phyloP scores from a whole-genome alignment of 345 rosid species.

The Excoecaria cochinchinensis region DNA sequence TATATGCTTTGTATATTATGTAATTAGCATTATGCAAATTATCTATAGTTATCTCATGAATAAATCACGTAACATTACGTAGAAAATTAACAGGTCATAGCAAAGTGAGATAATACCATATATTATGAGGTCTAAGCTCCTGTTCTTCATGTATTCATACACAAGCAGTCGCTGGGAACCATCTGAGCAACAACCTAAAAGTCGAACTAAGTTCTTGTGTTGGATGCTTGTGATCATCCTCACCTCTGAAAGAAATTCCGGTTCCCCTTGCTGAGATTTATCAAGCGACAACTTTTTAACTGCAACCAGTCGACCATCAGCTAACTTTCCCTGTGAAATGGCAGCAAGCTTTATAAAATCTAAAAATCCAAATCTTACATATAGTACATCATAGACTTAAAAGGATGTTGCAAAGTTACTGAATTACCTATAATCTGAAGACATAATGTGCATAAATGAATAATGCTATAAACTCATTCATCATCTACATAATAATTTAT shows the following conservation, averaged over 20 bases:
- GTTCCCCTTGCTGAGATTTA: conserved; percentile 67
- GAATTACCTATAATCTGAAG: no score
- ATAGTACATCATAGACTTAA: no score
- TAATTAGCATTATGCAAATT: no score
- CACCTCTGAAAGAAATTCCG: conserved; percentile 64
- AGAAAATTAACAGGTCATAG: background rate
- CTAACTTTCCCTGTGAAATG: conserved; percentile 48
- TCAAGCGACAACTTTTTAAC: conserved; percentile 47
- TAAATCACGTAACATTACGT: no score
- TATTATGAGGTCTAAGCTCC: conserved; percentile 60
- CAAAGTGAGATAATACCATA: conserved; percentile 35
- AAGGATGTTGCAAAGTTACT: no score
- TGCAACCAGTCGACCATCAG: conserved; percentile 53
- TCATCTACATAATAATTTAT: no score
- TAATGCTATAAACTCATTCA: no score
- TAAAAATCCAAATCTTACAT: no score
- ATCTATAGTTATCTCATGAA: no score
- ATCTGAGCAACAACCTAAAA: conserved; percentile 62
- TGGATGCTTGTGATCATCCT: conserved; percentile 78
- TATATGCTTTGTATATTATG: background rate
- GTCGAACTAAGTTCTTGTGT: conserved; percentile 68
- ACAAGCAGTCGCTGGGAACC: conserved; percentile 62
- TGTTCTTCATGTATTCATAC: conserved; percentile 63
- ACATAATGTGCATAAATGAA: no score
- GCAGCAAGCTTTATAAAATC: conserved; percentile 1